Evolutionary conservation across 1,139 yeast species (phyloP).

Genomic region (Taiozyma sp.): DNA sequence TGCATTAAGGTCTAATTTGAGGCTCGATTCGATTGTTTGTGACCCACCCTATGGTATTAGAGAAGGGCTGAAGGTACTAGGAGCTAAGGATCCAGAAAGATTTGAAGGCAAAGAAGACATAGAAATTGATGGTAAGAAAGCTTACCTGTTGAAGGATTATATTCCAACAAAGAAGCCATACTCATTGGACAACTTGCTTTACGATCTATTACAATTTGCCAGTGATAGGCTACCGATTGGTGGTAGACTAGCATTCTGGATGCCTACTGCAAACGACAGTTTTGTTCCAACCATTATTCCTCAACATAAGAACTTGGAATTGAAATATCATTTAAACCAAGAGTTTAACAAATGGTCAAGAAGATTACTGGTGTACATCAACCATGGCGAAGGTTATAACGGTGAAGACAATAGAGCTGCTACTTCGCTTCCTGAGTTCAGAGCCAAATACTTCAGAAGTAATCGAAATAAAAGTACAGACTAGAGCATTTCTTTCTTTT

Average conservation of each 20-base stretch:
- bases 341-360: constrained; percentile 93
- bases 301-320: constrained; percentile 66
- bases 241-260: constrained; percentile 92
- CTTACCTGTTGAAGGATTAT: constrained; percentile 75
- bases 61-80: constrained; percentile 91
- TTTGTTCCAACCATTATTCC: constrained; percentile 70
- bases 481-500: neutral
- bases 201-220: constrained; percentile 72
- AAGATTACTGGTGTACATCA: constrained; percentile 73
- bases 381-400: constrained; percentile 51
- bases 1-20: constrained; percentile 60
- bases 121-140: constrained; percentile 65
- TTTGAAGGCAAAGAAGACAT: constrained; percentile 67
- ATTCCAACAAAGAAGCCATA: constrained; percentile 93
- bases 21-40: constrained; percentile 79
- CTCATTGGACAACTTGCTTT: constrained; percentile 68
- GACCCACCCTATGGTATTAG: constrained; percentile 99
- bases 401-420: constrained; percentile 40
- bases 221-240: constrained; percentile 64
- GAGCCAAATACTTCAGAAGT: constrained; percentile 76
- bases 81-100: constrained; percentile 63
- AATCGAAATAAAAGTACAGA: constrained; percentile 2
- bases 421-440: constrained; percentile 45
- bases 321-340: constrained; percentile 76
- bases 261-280: constrained; percentile 96